phyloP scores from a whole-genome alignment of 1,139 yeast genomes.

The Blastobotrys proliferans region DNA sequence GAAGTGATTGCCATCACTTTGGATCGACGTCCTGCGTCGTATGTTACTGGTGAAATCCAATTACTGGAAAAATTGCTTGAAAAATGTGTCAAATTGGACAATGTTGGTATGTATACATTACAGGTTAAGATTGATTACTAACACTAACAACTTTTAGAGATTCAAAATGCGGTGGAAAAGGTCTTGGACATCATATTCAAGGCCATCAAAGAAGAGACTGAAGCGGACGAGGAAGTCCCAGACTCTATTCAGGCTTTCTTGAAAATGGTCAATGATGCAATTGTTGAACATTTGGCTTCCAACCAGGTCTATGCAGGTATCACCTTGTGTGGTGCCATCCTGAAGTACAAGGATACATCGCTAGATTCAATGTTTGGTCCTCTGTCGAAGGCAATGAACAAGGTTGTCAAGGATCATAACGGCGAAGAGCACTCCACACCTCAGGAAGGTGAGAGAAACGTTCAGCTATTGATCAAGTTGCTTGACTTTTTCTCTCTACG shows the following conservation, averaged over 20 bases:
- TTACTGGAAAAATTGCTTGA: slow-evolving; percentile 72
- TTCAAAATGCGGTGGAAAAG: slow-evolving; percentile 65
- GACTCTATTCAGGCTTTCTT: slow-evolving; percentile 63
- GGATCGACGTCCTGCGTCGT: slow-evolving; percentile 66
- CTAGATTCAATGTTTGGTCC: slow-evolving; percentile 71
- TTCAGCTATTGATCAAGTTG: slow-evolving; percentile 69
- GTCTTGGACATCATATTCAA: slow-evolving; percentile 62
- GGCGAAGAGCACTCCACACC: slow-evolving; percentile 11
- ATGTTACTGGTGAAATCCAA: slow-evolving; percentile 70
- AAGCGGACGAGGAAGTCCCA: slow-evolving; percentile 45
- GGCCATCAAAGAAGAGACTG: slow-evolving; percentile 22
- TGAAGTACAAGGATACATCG: slow-evolving; percentile 65
- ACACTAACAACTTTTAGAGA: slow-evolving; percentile 9
- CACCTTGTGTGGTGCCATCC: slow-evolving; percentile 77
- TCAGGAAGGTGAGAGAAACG: slow-evolving; percentile 57
- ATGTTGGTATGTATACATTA: slow-evolving; percentile 40
- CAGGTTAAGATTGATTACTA: slow-evolving; percentile 10
- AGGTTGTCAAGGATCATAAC: slow-evolving; percentile 83
- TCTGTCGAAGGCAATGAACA: slow-evolving; percentile 82
- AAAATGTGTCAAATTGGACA: slow-evolving; percentile 77
- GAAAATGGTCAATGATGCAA: slow-evolving; percentile 57
- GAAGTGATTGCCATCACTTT: slow-evolving; percentile 86
- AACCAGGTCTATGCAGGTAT: slow-evolving; percentile 92
- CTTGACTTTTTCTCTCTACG: slow-evolving; percentile 75
- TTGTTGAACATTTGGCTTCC: slow-evolving; percentile 72